Percentiles rank a stretch among this genome's conserved stretches.
Evolutionary conservation across 176 grass and related monocot species (phyloP).

Genomic region (Ensete glaucum): DNA sequence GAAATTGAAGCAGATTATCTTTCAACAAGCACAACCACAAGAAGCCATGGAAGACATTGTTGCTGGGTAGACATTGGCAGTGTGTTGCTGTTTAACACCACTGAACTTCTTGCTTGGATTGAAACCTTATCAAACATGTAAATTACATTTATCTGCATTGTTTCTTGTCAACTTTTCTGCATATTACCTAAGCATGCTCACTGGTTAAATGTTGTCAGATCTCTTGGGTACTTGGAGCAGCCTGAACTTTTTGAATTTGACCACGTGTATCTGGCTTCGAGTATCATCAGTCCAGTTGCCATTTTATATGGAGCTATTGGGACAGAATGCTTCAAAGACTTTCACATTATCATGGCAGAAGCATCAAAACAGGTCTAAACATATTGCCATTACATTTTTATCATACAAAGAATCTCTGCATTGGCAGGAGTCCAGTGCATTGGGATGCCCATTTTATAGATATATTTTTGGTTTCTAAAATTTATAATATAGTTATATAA

Average conservation of each 20-base stretch:
- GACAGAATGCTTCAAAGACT: conserved; percentile 88
- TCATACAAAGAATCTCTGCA: background rate
- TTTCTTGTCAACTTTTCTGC: conserved; percentile 22
- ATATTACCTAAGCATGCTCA: conserved; percentile 4
- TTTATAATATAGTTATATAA: too few relatives aligned
- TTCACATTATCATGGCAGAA: conserved; percentile 67
- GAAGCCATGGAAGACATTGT: conserved; percentile 45
- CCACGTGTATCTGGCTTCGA: conserved; percentile 60
- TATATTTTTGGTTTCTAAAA: too few relatives aligned
- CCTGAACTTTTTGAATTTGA: conserved; percentile 94
- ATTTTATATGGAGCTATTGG: conserved; percentile 87
- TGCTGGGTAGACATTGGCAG: conserved; percentile 92
- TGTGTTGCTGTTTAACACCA: conserved; percentile 43
- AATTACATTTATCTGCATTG: conserved; percentile 21
- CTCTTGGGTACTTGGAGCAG: conserved; percentile 33
- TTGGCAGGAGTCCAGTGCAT: too few relatives aligned
- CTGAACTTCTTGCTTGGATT: conserved; percentile 61
- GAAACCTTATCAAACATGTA: conserved; percentile 42
- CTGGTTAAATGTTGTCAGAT: conserved; percentile 36
- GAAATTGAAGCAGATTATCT: conserved; percentile 24
- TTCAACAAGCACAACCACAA: conserved; percentile 19
- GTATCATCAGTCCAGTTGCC: conserved; percentile 47
- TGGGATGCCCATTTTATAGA: too few relatives aligned
- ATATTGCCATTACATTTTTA: background rate
- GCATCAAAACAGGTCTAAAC: conserved; percentile 67